Evolutionary conservation across 2,329 filamentous ascomycete species (phyloP), one percentile per base, ranked within the genome.

Genomic region (Didymosphaeria variabile): DNA sequence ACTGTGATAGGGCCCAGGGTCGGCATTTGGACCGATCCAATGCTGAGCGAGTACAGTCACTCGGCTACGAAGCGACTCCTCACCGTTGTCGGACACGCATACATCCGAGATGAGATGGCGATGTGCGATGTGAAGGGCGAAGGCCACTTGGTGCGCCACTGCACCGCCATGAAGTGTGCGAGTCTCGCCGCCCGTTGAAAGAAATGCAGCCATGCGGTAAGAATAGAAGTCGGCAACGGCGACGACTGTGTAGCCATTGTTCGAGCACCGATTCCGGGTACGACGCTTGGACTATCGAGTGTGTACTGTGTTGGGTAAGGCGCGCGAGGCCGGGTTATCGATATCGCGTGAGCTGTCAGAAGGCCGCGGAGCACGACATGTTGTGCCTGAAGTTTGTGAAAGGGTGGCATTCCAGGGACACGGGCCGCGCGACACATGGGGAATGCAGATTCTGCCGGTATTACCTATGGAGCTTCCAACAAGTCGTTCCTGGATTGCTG

Each of bases 241-340:
- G 53, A 46, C n/a, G n/a, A n/a, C n/a, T n/a, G n/a, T n/a, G 42
- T 55, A 55, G 47, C 36, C 53, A 36, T n/a, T 26, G 53, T 29
- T n/a, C 15, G n/a, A 21, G 34, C 45, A 46, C 19, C 15, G 55
- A 12, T 26, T 26, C 58, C 61, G 53, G 54, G 55, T 60, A 55
- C 61, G 61, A 59, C 45, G 42, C 42, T 40, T 31, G 42, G 32
- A 49, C 44, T 61, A 61, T 61, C 38, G 59, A 51, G 53, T 61
- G 62, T 62, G 57, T 58, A 56, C 62, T 56, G n/a, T 53, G 36
- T 64, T 62, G 13, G 53, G 59, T 19, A 52, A 57, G 56, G 59
- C 26, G 59, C 12, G 45, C 23, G 31, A 36, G 29, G 51, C 34
- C 34, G 31, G 19, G 29, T 50, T 56, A 59, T 59, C 29, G 53